Percentiles rank a stretch among this genome's conserved stretches.
Evolutionary conservation across 2,329 filamentous ascomycete species (phyloP).

Genomic region (Gnomoniopsis smithogilvyi): DNA sequence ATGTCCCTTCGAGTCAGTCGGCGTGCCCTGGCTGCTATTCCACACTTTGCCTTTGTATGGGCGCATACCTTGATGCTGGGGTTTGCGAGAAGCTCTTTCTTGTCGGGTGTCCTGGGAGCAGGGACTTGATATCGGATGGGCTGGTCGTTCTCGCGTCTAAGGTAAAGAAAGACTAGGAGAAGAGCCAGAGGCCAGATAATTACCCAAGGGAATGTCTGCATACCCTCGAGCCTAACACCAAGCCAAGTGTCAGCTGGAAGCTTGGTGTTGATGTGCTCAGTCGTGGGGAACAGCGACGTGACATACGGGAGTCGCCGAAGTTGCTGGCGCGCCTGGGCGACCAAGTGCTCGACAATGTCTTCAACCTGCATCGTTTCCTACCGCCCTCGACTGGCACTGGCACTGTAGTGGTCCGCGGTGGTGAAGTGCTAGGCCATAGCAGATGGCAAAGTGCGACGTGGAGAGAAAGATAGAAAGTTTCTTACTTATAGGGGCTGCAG

Average conservation of each 20-base stretch:
- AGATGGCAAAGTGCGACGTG: not conserved
- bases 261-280: not conserved
- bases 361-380: slow-evolving; percentile 7
- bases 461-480: no score
- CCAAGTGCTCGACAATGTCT: slow-evolving; percentile 11
- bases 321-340: slow-evolving; percentile 11
- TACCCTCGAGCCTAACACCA: slow-evolving; percentile 3
- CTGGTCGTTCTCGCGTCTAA: slow-evolving; percentile 30
- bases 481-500: no score
- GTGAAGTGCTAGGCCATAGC: not conserved
- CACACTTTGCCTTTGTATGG: not conserved
- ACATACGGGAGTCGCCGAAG: slow-evolving; percentile 14
- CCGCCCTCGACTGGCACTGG: not conserved
- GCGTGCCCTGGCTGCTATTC: not conserved
- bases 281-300: not conserved
- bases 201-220: slow-evolving; percentile 5
- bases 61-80: slow-evolving; percentile 56
- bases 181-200: slow-evolving; percentile 10
- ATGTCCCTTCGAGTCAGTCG: slow-evolving; percentile 15
- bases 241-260: slow-evolving; percentile 4
- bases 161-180: not conserved
- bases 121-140: slow-evolving; percentile 59
- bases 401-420: not conserved
- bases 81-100: slow-evolving; percentile 54
- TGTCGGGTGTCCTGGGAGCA: slow-evolving; percentile 57